Evolutionary conservation across 2,329 filamentous ascomycete genomes (phyloP).

Genomic region (Aspergillus quadrilineatus): DNA sequence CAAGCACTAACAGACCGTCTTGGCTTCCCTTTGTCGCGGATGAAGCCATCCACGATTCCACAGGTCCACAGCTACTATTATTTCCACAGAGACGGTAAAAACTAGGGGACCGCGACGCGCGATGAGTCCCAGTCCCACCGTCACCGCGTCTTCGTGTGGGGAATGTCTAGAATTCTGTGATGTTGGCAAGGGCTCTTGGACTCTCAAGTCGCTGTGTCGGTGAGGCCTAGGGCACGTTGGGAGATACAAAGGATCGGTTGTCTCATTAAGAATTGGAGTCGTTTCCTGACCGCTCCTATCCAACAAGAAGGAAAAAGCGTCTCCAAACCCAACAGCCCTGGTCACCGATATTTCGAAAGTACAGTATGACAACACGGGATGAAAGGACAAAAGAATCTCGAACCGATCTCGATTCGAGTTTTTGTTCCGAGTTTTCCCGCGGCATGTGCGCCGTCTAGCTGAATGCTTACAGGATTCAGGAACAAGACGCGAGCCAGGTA

Average conservation of each 20-base stretch:
- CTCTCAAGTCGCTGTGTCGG: slow-evolving; percentile 8
- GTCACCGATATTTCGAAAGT: slow-evolving; percentile 1
- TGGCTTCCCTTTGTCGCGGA: slow-evolving; percentile 5
- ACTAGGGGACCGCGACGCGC: neutral
- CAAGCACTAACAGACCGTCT: slow-evolving; percentile 14
- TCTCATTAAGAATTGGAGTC: neutral
- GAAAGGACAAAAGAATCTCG: neutral
- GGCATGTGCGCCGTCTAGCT: neutral
- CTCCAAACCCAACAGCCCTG: neutral
- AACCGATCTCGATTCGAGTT: neutral
- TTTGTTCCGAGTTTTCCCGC: slow-evolving; percentile 1
- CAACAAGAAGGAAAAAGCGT: neutral
- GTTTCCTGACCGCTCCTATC: slow-evolving; percentile 7
- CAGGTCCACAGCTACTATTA: neutral
- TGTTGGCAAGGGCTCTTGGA: neutral
- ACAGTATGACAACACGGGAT: neutral
- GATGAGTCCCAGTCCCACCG: neutral
- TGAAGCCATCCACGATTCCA: slow-evolving; percentile 3
- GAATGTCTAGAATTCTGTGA: slow-evolving; percentile 5
- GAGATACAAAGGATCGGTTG: neutral
- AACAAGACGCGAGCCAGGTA: neutral
- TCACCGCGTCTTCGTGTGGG: slow-evolving; percentile 5
- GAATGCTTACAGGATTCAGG: neutral
- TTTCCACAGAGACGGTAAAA: slow-evolving; percentile 8
- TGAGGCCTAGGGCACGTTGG: slow-evolving; percentile 7